A percentile compares a stretch with the other conserved stretches of the same genome.
phyloP scores from a whole-genome alignment of 2,329 filamentous ascomycete genomes.

The Rhytidhysteron rufulum region DNA sequence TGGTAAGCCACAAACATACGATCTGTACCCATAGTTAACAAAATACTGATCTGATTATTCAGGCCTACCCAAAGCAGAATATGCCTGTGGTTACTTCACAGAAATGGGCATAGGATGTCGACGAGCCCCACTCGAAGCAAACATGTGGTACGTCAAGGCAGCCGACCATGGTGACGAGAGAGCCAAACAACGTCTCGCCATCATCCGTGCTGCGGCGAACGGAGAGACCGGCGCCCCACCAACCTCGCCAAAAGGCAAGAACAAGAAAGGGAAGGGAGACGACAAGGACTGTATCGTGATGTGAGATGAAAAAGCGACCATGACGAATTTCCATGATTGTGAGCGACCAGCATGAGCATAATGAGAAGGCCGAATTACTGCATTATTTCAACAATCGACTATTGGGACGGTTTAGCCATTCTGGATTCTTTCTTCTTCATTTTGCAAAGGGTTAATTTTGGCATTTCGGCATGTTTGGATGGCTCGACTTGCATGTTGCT shows the following conservation, averaged over 20 bases:
- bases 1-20: constrained; percentile 55
- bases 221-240: constrained; percentile 38
- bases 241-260: constrained; percentile 15
- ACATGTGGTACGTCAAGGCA: constrained; percentile 96
- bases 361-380: too few relatives aligned
- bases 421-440: too few relatives aligned
- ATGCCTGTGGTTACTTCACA: constrained; percentile 93
- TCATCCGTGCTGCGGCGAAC: constrained; percentile 78
- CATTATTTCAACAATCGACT: too few relatives aligned
- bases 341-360: too few relatives aligned
- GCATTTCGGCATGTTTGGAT: not conserved
- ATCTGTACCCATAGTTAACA: not conserved
- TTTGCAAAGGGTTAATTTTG: too few relatives aligned
- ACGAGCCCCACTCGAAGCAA: constrained; percentile 90
- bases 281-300: constrained; percentile 38
- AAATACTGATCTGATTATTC: constrained; percentile 12
- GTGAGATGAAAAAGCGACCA: constrained; percentile 17
- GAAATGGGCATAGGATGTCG: constrained; percentile 98
- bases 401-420: too few relatives aligned
- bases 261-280: constrained; percentile 21
- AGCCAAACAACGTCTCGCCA: constrained; percentile 79
- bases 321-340: too few relatives aligned
- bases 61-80: constrained; percentile 73
- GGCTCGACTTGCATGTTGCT: not conserved
- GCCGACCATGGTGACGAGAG: constrained; percentile 88